Evolutionary conservation across 2,329 filamentous ascomycete genomes (phyloP).

Genomic region (Elsinoe ampelina): DNA sequence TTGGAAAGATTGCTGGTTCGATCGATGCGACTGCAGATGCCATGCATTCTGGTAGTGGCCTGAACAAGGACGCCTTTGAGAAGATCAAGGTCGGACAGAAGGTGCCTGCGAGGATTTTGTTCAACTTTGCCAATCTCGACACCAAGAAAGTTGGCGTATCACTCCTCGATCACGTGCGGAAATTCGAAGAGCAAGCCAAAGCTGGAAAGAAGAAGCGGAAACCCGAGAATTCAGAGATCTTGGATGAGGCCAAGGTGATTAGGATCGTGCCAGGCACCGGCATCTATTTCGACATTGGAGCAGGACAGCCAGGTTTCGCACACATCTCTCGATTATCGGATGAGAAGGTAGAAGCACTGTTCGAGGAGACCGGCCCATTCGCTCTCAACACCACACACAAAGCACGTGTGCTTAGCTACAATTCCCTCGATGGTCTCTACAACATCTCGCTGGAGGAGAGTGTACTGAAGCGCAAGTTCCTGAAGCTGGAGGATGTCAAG

Average conservation of each 20-base stretch:
- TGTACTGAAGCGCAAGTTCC: slow-evolving; percentile 76
- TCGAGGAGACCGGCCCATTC: slow-evolving; percentile 66
- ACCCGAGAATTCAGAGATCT: slow-evolving; percentile 62
- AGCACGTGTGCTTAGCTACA: slow-evolving; percentile 78
- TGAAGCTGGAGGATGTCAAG: slow-evolving; percentile 83
- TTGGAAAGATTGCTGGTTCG: slow-evolving; percentile 85
- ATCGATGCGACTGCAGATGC: slow-evolving; percentile 85
- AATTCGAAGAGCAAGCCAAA: slow-evolving; percentile 47
- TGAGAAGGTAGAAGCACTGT: slow-evolving; percentile 75
- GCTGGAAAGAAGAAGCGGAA: slow-evolving; percentile 33
- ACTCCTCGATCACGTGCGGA: slow-evolving; percentile 65
- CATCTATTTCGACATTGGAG: slow-evolving; percentile 65
- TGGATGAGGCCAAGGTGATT: slow-evolving; percentile 69
- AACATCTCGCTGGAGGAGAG: slow-evolving; percentile 74
- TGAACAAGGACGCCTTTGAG: slow-evolving; percentile 57
- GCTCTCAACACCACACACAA: slow-evolving; percentile 69
- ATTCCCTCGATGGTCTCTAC: slow-evolving; percentile 74
- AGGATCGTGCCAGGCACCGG: slow-evolving; percentile 74
- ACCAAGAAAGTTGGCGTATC: slow-evolving; percentile 81
- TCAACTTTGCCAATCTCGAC: slow-evolving; percentile 71
- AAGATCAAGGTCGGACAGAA: slow-evolving; percentile 79
- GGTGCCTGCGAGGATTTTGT: slow-evolving; percentile 77
- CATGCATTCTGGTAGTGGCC: slow-evolving; percentile 71
- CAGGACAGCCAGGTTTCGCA: slow-evolving; percentile 71
- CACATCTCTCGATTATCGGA: slow-evolving; percentile 92